These are phyloP conservation scores for Harrya chromipes DNA, from an alignment of 768 basidiomycete species.

Conservation along the genomic window DNA sequence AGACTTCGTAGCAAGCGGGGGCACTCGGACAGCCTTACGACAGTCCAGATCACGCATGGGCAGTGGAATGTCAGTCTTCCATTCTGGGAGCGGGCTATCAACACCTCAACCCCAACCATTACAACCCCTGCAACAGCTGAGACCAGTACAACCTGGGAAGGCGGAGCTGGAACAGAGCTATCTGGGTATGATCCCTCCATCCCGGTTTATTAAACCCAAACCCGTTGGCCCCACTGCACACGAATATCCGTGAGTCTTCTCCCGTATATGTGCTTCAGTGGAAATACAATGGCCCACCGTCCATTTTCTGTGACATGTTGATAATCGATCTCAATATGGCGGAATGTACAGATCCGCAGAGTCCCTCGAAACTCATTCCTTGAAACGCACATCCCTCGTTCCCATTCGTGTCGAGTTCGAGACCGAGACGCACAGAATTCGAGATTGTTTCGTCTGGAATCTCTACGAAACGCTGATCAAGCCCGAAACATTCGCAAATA, in stretches of 20 bases:
- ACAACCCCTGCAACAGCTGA: constrained; percentile 17
- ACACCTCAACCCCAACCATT: constrained; percentile 32
- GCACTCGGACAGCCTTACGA: constrained; percentile 55
- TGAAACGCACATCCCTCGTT: constrained; percentile 55
- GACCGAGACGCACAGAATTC: constrained; percentile 84
- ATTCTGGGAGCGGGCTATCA: constrained; percentile 43
- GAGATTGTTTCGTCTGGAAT: constrained; percentile 97
- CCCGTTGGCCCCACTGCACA: constrained; percentile 59
- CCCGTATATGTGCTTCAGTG: constrained; percentile 1
- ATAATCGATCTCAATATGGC: constrained; percentile 16
- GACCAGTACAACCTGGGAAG: constrained; percentile 37
- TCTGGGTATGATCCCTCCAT: constrained; percentile 81
- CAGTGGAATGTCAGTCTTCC: constrained; percentile 54
- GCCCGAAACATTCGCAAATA: constrained; percentile 80
- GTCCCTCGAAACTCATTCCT: constrained; percentile 59
- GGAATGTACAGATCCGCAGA: constrained; percentile 54
- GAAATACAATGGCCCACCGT: constrained; percentile 7
- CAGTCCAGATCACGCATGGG: constrained; percentile 43
- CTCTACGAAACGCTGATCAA: constrained; percentile 82
- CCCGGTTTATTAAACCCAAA: constrained; percentile 67
- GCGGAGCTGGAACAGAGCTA: constrained; percentile 84
- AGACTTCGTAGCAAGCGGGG: constrained; percentile 69
- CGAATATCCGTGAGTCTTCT: constrained; percentile 65
- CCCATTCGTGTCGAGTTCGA: constrained; percentile 97
- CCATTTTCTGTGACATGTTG: constrained; percentile 18